Evolutionary conservation across 2,329 filamentous ascomycete genomes (phyloP).

Genomic region (Volutella citrinella): DNA sequence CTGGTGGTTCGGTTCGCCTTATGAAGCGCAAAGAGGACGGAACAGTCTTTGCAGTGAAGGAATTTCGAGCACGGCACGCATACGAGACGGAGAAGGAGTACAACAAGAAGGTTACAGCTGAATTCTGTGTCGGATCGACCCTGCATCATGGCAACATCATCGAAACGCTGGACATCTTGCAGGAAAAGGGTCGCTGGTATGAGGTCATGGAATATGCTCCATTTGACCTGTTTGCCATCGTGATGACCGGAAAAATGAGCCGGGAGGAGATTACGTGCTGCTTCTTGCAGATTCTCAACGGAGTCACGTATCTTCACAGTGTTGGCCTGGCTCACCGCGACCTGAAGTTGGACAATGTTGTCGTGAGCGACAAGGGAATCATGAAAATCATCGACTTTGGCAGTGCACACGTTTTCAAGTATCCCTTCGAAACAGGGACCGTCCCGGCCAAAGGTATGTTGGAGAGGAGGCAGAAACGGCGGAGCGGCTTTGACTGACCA

Average conservation of each 20-base stretch:
- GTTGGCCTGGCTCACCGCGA: constrained; percentile 95
- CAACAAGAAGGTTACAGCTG: constrained; percentile 95
- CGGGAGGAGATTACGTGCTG: constrained; percentile 87
- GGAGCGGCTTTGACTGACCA: too few species aligned
- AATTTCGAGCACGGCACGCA: constrained; percentile 86
- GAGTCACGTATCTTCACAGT: constrained; percentile 89
- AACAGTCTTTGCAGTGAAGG: constrained; percentile 95
- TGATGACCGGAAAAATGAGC: constrained; percentile 98
- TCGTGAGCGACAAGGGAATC: constrained; percentile 92
- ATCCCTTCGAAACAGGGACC: constrained; percentile 82
- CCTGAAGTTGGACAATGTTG: constrained; percentile 95
- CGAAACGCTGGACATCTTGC: constrained; percentile 93
- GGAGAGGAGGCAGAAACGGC: too few species aligned
- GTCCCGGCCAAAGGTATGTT: constrained; percentile 37
- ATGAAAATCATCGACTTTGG: constrained; percentile 99
- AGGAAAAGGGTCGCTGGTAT: constrained; percentile 92
- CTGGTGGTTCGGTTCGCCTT: constrained; percentile 87
- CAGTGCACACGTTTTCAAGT: constrained; percentile 93
- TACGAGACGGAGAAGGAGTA: constrained; percentile 96
- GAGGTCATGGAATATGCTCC: constrained; percentile 99
- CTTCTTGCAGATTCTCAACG: constrained; percentile 91
- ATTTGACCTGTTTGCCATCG: constrained; percentile 92
- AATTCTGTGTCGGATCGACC: constrained; percentile 97
- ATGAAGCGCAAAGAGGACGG: constrained; percentile 93
- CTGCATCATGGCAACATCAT: constrained; percentile 98